Evolutionary conservation across 805 yeast genomes (phyloP).

Genomic region (Myxozyma udenii): DNA sequence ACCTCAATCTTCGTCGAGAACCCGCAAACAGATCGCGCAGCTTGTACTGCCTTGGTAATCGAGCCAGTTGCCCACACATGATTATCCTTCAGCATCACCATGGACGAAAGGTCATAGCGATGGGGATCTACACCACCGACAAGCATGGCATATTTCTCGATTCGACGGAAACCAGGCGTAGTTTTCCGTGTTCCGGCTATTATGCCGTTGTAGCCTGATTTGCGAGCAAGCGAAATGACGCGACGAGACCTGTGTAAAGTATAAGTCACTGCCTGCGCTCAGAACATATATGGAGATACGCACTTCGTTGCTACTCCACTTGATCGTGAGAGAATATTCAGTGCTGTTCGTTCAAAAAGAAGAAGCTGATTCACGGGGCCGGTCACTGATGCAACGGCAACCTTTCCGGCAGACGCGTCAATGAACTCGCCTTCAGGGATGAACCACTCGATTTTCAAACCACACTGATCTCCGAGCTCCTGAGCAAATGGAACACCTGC

Average conservation of each 20-base stretch:
- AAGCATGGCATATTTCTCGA: slow-evolving; percentile 91
- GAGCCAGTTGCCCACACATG: slow-evolving; percentile 93
- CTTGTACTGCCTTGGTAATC: slow-evolving; percentile 73
- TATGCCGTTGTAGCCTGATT: slow-evolving; percentile 69
- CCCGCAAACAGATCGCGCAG: slow-evolving; percentile 80
- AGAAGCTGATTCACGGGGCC: slow-evolving; percentile 80
- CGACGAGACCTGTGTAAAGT: slow-evolving; percentile 42
- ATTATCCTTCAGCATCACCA: slow-evolving; percentile 96
- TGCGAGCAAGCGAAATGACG: slow-evolving; percentile 59
- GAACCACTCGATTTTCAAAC: slow-evolving; percentile 68
- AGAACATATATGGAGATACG: background rate
- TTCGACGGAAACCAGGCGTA: slow-evolving; percentile 87
- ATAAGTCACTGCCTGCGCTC: background rate
- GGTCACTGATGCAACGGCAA: slow-evolving; percentile 69
- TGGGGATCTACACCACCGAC: slow-evolving; percentile 95
- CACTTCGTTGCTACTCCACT: slow-evolving; percentile 81
- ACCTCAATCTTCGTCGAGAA: slow-evolving; percentile 89
- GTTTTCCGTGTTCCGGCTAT: slow-evolving; percentile 97
- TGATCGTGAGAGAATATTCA: slow-evolving; percentile 75
- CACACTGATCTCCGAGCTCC: slow-evolving; percentile 78
- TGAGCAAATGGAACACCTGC: slow-evolving; percentile 87
- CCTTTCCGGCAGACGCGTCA: slow-evolving; percentile 52
- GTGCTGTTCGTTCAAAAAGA: slow-evolving; percentile 80
- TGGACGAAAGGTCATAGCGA: slow-evolving; percentile 82
- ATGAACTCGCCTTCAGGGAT: slow-evolving; percentile 64